phyloP scores from a whole-genome alignment of 129 eudicot genomes.

The Arctium minus region DNA sequence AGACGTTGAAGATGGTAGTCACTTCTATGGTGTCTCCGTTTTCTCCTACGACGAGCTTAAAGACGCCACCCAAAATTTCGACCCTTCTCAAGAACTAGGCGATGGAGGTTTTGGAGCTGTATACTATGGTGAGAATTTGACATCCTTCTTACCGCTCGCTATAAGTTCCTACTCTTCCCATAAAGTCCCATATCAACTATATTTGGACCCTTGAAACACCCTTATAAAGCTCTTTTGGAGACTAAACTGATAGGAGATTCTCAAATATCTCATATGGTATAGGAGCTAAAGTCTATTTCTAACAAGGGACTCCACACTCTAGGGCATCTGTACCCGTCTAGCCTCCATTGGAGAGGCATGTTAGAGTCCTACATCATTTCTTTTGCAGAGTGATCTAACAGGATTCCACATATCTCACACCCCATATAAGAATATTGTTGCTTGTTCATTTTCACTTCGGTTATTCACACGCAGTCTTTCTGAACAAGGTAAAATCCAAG shows the following conservation, averaged over 20 bases:
- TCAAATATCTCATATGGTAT: no score
- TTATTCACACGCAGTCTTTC: background rate
- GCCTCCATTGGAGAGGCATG: no score
- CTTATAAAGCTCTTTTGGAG: no score
- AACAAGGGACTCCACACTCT: no score
- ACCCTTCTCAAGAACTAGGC: slow-evolving; percentile 41
- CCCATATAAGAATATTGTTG: background rate
- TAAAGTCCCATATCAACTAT: no score
- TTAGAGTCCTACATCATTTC: no score
- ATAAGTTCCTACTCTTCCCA: background rate
- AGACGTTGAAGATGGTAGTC: slow-evolving; percentile 28
- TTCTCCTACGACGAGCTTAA: slow-evolving; percentile 55
- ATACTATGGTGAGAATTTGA: slow-evolving; percentile 41
- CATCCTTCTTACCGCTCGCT: slow-evolving; percentile 43
- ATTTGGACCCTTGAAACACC: no score
- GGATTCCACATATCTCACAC: no score
- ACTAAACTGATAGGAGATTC: no score
- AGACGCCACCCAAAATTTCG: slow-evolving; percentile 48
- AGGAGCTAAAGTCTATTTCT: no score
- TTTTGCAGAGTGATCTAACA: no score
- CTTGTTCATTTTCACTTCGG: background rate
- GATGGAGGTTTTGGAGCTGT: slow-evolving; percentile 72
- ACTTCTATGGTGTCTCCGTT: slow-evolving; percentile 41
- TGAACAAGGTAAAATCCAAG: slow-evolving; percentile 53
- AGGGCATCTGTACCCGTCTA: no score